Conservation (phyloP, 1,139 yeast genomes). For the Kurtzmaniella quercitrusa region DNA sequence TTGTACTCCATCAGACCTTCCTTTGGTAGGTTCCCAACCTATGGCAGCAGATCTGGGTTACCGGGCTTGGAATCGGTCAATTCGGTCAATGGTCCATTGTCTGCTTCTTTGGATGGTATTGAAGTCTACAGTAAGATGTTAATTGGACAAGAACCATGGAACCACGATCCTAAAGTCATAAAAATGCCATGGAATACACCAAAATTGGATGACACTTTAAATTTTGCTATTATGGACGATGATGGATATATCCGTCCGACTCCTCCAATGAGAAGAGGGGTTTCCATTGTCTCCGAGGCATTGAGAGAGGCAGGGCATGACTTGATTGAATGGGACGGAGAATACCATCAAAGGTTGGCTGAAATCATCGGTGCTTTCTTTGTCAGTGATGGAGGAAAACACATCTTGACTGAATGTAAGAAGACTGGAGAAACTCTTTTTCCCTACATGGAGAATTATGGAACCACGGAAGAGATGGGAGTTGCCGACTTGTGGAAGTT, state of each 20-base stretch:
- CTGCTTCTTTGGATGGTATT: slow-evolving; percentile 22
- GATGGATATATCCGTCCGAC: slow-evolving; percentile 34
- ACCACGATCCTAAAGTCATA: slow-evolving; percentile 25
- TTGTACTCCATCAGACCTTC: slow-evolving; percentile 46
- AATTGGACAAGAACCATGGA: slow-evolving; percentile 26
- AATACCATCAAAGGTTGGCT: slow-evolving; percentile 31
- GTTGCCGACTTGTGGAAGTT: slow-evolving; percentile 43
- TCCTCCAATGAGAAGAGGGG: slow-evolving; percentile 32
- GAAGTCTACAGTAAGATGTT: slow-evolving; percentile 25
- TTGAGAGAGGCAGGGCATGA: slow-evolving; percentile 50
- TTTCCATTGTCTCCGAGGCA: slow-evolving; percentile 17
- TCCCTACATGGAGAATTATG: slow-evolving; percentile 31
- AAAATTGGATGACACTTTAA: slow-evolving; percentile 21
- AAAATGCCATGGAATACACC: slow-evolving; percentile 29
- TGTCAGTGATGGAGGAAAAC: slow-evolving; percentile 43
- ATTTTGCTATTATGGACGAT: slow-evolving; percentile 27
- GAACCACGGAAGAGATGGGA: slow-evolving; percentile 23
- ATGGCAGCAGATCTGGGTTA: slow-evolving; percentile 49
- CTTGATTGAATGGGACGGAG: slow-evolving; percentile 53
- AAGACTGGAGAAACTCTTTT: slow-evolving; percentile 47
- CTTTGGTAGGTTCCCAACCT: slow-evolving; percentile 48
- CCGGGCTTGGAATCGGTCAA: slow-evolving; percentile 46
- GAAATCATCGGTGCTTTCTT: slow-evolving; percentile 37
- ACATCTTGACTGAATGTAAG: slow-evolving; percentile 21
- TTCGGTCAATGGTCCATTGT: slow-evolving; percentile 33